Base-by-base conservation (phyloP, 768 basidiomycete species). In the Boletales sp. region DNA sequence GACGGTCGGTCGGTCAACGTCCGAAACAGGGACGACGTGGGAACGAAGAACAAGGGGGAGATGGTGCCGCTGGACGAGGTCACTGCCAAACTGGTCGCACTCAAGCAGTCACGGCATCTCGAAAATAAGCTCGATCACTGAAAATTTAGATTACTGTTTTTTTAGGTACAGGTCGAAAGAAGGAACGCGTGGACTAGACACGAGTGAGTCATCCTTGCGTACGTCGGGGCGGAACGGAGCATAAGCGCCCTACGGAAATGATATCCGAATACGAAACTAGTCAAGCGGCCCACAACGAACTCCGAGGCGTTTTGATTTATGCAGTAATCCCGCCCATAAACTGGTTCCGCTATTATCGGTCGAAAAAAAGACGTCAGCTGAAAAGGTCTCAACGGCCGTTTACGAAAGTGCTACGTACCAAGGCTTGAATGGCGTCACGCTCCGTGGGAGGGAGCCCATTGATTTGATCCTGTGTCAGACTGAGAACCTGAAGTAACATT, bases 1-100 rank as follows among this genome's bases (percentile, higher is more conserved):
- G 86, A 92, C 51, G 74, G 78, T 39, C 80, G 79, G 37, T 90
- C 95, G 6, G 97, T 98, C 56, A 98, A 99, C 63, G 84, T 98
- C 15, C 83, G 95, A 51, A 98, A 97, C 69, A 84, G 97, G 32
- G 95, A 98, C 67, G 93, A 97, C 59, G 81, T 87, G 31, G 92
- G 90, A 18, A 86, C 79, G 47, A 95, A 97, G 69, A 77, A 84
- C 4, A 83, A 86, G 67, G 82, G 82, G 9, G 84, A 90, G 69
- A 86, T 84, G 66, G 73, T 84, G 40, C 75, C 86, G 11, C 69
- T 97, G 27, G 87, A 87, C 38, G 82, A 80, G 24, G 75, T 94
- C 14, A 70, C 84, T 9, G 64, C 78, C 61, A 87, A 90, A 69
- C 69, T 97, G 43, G 69, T 87, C 14, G 72, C 71, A 35, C 74